Base-by-base conservation (phyloP, 768 basidiomycete species). In the Pleurotus tuber-regium region DNA sequence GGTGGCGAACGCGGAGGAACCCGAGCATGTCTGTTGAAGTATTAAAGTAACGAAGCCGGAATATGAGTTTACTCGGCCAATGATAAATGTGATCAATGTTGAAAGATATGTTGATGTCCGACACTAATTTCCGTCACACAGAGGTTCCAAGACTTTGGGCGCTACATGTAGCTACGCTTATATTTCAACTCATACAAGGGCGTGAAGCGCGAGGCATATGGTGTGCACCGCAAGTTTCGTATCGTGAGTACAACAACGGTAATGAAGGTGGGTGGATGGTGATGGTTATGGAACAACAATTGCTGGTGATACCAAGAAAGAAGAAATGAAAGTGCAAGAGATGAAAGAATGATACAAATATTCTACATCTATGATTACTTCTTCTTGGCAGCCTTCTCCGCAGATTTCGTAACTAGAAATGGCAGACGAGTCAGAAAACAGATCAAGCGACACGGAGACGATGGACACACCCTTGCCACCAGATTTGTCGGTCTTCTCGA, bases 361-460 rank as follows among this genome's bases (percentile, higher is more conserved):
- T 81, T 85, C 79, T 83, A 85, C 83, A 80, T 85, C 83, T 83
- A 84, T 7, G 30, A 79, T 86, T 89, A 91, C 79, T 91, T 91
- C 88, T 91, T 91, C 89, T 92, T 92, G 77, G 83, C 68, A 61
- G 92, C 93, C 80, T 95, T 95, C 86, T 94, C 92, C 58, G 92
- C 92, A 57, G 92, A 86, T 85, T 94, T 93, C 62, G 92, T 93
- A 63, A 93, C 90, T 89, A 56, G 19, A 31, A n/a, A 46, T 10
- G 18, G 36, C 29, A 29, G 40, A 29, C 50, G n/a, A 35, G 44
- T 43, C 23, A 50, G 48, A 21, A 25, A 24, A 42, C 51, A 12
- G 41, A 16, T 51, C 40, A 41, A 43, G 14, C 3, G n/a, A 26
- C 4, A 19, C 33, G 51, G 24, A 49, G 18, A 2, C 8, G 28